Percentiles rank a stretch among this genome's conserved stretches.
These are phyloP conservation scores for Chlorella sp. DNA, from an alignment of 139 green algal species.

Conservation along the genomic window DNA sequence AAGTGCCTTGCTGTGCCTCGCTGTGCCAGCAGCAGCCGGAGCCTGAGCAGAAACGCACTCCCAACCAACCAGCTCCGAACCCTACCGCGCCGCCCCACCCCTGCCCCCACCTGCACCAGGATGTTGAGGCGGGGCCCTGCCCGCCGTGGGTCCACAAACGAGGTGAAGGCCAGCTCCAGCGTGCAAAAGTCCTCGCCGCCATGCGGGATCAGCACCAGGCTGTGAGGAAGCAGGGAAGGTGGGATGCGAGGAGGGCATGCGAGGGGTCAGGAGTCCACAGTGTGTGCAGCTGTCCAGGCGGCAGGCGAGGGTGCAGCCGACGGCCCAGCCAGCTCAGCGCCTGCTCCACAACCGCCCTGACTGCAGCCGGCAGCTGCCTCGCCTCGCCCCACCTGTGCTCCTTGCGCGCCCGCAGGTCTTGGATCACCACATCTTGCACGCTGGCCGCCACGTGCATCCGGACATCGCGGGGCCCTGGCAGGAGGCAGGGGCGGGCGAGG, in stretches of 20 bases:
- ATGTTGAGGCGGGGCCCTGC: constrained; percentile 42
- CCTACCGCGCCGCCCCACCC: too few species aligned
- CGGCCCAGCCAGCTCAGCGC: too few species aligned
- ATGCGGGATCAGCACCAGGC: constrained; percentile 59
- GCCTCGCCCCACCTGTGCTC: constrained; percentile 34
- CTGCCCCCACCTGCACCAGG: constrained; percentile 40
- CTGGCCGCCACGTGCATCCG: constrained; percentile 35
- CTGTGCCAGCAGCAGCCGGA: too few species aligned
- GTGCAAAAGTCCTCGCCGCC: constrained; percentile 33
- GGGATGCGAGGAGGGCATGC: too few species aligned
- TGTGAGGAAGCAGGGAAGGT: background rate
- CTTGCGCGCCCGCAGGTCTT: constrained; percentile 47
- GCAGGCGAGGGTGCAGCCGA: too few species aligned
- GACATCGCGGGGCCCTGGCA: constrained; percentile 39
- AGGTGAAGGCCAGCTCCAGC: constrained; percentile 35
- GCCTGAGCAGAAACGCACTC: too few species aligned
- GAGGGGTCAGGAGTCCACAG: too few species aligned
- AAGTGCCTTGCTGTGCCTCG: too few species aligned
- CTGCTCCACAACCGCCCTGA: too few species aligned
- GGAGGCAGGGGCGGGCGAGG: background rate
- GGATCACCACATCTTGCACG: constrained; percentile 48
- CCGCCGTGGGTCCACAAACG: constrained; percentile 23
- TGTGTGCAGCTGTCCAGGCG: too few species aligned
- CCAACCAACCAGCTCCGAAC: too few species aligned
- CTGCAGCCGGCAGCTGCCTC: too few species aligned